Base-by-base conservation (phyloP, 768 basidiomycete genomes). In the Amylocystis lapponica region DNA sequence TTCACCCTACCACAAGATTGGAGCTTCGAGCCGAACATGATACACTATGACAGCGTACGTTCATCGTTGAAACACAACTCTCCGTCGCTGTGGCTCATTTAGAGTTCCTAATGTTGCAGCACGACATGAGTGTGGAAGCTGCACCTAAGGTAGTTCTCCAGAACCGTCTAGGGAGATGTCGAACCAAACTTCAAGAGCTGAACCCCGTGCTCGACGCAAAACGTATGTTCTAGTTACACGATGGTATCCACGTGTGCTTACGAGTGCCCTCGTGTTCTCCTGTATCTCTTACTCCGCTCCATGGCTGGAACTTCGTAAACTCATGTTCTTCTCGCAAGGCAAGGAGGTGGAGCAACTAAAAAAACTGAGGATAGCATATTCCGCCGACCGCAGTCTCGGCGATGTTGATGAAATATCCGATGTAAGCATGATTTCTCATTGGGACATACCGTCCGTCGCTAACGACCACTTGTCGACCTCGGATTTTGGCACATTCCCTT, bases 81-180 rank as follows among this genome's bases (percentile, higher is more conserved):
- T 31, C 40, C 14, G 19, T 40, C 19, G n/a, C 19, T 16, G 22
- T 34, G 14, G 33, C 33, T n/a, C 14, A 33, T 30, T n/a, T 33
- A n/a, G n/a, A 30, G 9, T 23, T 39, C 20, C 12, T 27, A 19
- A 13, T 21, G 17, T 33, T 22, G 5, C 48, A 86, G 83, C 68
- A 65, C 30, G 75, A 71, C 5, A 74, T 89, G 62, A 81, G 67
- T 55, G 60, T 81, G 11, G 89, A 90, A 27, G 65, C 75, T 17
- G 75, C 74, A 7, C 81, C 89, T 1, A 90, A 86, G 61, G 70
- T 87, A 2, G 78, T 86, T 57, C 66, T 92, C 17, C 89, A 92
- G 65, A 92, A 92, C 59, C 85, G 81, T 49, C 71, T 90, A 20
- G 64, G 65, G 39, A 73, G 70, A 44, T 77, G 74, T 44, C 72